These are phyloP conservation scores for Thielaviopsis ethacetica DNA, from an alignment of 2,329 filamentous ascomycete species.

Conservation along the genomic window DNA sequence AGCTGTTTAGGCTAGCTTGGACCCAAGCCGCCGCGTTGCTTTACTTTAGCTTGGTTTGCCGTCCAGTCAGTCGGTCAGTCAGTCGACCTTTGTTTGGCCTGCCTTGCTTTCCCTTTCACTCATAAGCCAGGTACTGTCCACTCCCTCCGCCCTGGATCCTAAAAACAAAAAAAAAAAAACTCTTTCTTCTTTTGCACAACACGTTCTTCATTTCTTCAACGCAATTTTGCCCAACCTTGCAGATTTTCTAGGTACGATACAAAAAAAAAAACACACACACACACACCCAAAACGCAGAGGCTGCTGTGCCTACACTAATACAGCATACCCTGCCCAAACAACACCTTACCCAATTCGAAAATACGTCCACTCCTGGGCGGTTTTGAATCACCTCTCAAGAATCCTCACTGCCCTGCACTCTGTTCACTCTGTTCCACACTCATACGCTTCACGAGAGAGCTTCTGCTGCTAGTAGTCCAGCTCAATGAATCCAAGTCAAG, in stretches of 20 bases:
- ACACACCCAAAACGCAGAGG: background rate
- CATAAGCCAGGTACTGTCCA: background rate
- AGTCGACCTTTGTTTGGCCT: background rate
- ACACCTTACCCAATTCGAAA: background rate
- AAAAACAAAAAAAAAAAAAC: background rate
- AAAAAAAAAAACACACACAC: too few relatives aligned
- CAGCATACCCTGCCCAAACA: background rate
- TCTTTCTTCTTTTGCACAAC: background rate
- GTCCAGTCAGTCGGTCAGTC: background rate
- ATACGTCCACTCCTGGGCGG: background rate
- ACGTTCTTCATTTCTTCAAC: background rate
- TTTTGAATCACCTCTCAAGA: too few relatives aligned
- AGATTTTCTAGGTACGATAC: too few relatives aligned
- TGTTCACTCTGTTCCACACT: too few relatives aligned
- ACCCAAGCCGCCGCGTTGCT: background rate
- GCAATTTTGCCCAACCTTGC: background rate
- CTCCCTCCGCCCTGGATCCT: too few relatives aligned
- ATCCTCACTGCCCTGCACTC: too few relatives aligned
- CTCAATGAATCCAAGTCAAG: too few relatives aligned
- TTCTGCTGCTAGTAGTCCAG: too few relatives aligned
- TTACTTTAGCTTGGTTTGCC: background rate
- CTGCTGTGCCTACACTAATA: background rate
- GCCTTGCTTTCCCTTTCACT: background rate
- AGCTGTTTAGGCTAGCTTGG: background rate
- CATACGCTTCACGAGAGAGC: too few relatives aligned